Conservation (phyloP, 768 basidiomycete genomes). For the Boletus subcaerulescens region DNA sequence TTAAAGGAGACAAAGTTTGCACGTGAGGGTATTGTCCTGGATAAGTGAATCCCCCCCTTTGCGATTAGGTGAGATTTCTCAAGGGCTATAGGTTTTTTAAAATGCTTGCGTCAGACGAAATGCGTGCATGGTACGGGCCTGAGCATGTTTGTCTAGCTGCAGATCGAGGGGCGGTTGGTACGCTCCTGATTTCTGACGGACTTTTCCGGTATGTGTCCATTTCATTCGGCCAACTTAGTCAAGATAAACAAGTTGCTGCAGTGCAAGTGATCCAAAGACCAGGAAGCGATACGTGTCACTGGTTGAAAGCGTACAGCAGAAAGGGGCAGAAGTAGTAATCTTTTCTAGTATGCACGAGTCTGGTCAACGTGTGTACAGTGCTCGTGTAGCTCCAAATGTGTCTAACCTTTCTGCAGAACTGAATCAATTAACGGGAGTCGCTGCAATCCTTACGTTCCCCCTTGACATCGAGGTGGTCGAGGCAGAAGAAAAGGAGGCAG, state of each 20-base stretch:
- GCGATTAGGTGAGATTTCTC: not conserved
- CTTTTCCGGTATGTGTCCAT: slow-evolving; percentile 70
- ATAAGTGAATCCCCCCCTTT: slow-evolving; percentile 52
- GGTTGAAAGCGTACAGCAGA: slow-evolving; percentile 84
- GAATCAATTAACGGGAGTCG: slow-evolving; percentile 93
- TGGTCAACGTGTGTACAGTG: slow-evolving; percentile 76
- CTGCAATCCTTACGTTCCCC: slow-evolving; percentile 94
- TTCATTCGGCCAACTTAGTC: not conserved
- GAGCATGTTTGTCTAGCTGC: slow-evolving; percentile 90
- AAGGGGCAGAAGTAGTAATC: slow-evolving; percentile 91
- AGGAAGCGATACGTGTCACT: slow-evolving; percentile 84
- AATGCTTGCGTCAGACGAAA: slow-evolving; percentile 92
- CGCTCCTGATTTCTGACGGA: slow-evolving; percentile 91
- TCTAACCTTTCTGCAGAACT: slow-evolving; percentile 56
- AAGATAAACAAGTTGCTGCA: slow-evolving; percentile 29
- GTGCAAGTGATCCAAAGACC: slow-evolving; percentile 73
- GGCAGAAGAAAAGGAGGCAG: slow-evolving; percentile 81
- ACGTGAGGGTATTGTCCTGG: slow-evolving; percentile 85
- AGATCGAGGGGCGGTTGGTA: slow-evolving; percentile 91
- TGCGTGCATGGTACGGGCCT: slow-evolving; percentile 98
- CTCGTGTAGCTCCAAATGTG: not conserved
- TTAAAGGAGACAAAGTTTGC: slow-evolving; percentile 97
- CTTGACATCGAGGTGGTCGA: slow-evolving; percentile 95
- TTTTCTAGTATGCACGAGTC: slow-evolving; percentile 99
- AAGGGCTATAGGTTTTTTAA: slow-evolving; percentile 79